These are phyloP conservation scores for Starmerella asiatica DNA, from an alignment of 805 yeast genomes.

Conservation along the genomic window DNA sequence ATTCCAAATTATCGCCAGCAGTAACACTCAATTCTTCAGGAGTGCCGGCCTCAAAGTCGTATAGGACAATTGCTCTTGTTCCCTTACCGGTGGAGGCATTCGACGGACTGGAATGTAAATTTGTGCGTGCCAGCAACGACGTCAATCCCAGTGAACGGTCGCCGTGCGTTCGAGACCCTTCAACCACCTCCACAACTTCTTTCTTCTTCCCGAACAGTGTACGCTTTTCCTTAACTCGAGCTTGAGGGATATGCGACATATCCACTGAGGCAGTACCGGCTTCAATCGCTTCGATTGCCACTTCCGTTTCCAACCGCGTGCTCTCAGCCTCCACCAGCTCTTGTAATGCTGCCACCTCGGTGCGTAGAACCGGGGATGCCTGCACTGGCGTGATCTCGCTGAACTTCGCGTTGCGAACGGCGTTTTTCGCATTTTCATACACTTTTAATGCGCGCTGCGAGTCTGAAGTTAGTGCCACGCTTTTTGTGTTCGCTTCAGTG, in stretches of 20 bases:
- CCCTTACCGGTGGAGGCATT: conserved; percentile 16
- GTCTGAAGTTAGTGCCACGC: conserved; percentile 16
- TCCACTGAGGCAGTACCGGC: conserved; percentile 60
- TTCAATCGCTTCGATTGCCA: conserved; percentile 80
- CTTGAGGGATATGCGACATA: conserved; percentile 24
- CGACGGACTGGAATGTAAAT: conserved; percentile 7
- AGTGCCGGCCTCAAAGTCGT: conserved; percentile 53
- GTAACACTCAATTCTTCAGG: conserved; percentile 56
- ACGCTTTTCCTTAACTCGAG: conserved; percentile 38
- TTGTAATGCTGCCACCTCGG: conserved; percentile 41
- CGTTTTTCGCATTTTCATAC: conserved; percentile 30
- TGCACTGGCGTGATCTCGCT: conserved; percentile 21
- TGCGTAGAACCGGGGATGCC: conserved; percentile 31
- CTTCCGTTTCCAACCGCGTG: conserved; percentile 59
- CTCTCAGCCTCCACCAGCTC: conserved; percentile 64
- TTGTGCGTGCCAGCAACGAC: conserved; percentile 21
- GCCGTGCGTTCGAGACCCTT: conserved; percentile 4
- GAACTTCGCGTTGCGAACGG: conserved; percentile 21
- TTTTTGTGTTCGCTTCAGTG: conserved; percentile 29
- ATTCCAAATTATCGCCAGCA: conserved; percentile 47
- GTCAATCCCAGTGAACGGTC: conserved; percentile 18
- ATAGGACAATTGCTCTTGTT: conserved; percentile 28
- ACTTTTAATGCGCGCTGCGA: conserved; percentile 18
- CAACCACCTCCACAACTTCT: conserved; percentile 22
- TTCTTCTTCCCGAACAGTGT: conserved; percentile 38